Conservation (phyloP, 768 basidiomycete species). For the Rhizopogon sp. region DNA sequence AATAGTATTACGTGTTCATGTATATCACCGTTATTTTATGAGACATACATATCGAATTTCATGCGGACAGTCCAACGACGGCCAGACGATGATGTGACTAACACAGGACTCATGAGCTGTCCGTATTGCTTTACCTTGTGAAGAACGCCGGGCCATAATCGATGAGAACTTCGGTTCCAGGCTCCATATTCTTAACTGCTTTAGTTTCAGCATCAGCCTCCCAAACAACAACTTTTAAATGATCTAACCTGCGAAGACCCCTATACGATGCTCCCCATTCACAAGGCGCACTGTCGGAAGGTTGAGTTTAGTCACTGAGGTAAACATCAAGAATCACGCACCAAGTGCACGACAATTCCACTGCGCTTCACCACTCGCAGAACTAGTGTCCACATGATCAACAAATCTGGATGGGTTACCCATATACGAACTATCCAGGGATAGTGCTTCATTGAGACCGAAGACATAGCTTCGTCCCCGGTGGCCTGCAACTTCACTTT, state of each 20-base stretch:
- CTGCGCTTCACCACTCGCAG: slow-evolving; percentile 7
- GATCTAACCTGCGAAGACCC: slow-evolving; percentile 50
- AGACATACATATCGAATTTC: no score
- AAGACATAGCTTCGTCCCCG: slow-evolving; percentile 61
- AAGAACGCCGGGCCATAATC: slow-evolving; percentile 56
- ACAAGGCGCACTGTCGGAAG: slow-evolving; percentile 44
- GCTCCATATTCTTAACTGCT: slow-evolving; percentile 33
- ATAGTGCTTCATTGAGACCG: slow-evolving; percentile 38
- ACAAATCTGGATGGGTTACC: slow-evolving; percentile 69
- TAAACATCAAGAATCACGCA: slow-evolving; percentile 18
- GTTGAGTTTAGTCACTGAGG: slow-evolving; percentile 1
- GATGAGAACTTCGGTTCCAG: slow-evolving; percentile 49
- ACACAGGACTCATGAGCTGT: background rate
- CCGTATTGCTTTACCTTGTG: background rate
- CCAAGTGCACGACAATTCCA: slow-evolving; percentile 44
- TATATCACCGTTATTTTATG: no score
- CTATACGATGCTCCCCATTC: slow-evolving; percentile 65
- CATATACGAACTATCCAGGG: slow-evolving; percentile 49
- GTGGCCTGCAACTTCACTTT: slow-evolving; percentile 41
- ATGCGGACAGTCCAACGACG: no score
- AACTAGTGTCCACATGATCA: slow-evolving; percentile 41
- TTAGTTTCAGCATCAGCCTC: slow-evolving; percentile 1
- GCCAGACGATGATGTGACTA: background rate
- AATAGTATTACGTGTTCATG: no score
- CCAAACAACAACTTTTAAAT: background rate